Evolutionary conservation across 2,329 filamentous ascomycete species (phyloP).

Genomic region (Phaeoacremonium minimum): DNA sequence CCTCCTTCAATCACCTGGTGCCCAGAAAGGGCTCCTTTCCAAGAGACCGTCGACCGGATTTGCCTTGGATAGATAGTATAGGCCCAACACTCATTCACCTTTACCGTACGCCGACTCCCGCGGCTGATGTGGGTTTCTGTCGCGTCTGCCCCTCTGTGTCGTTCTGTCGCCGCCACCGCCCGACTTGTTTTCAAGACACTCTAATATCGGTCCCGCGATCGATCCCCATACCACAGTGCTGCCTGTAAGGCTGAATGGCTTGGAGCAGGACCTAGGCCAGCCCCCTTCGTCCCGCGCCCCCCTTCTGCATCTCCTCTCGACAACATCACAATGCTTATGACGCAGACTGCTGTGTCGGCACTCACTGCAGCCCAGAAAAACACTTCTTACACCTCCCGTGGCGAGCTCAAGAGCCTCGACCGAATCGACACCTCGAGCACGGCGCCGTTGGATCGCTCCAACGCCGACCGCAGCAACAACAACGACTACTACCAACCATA

Average conservation of each 20-base stretch:
- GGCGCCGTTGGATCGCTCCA: constrained; percentile 24
- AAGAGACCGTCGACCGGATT: too few species aligned
- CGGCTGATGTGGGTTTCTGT: too few species aligned
- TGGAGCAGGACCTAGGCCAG: too few species aligned
- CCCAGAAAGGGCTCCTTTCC: too few species aligned
- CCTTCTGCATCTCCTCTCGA: constrained; percentile 4
- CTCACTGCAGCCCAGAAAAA: constrained; percentile 37
- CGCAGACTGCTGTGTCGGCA: constrained; percentile 41
- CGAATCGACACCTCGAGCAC: constrained; percentile 20
- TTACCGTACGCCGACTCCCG: too few species aligned
- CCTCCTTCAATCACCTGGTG: constrained; percentile 16
- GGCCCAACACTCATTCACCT: too few species aligned
- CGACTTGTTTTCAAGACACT: neutral
- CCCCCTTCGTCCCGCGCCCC: too few species aligned
- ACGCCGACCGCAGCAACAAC: constrained; percentile 20
- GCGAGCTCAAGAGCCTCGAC: constrained; percentile 4
- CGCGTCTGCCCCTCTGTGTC: too few species aligned
- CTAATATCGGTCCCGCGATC: too few species aligned
- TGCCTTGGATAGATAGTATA: too few species aligned
- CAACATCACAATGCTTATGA: constrained; percentile 49
- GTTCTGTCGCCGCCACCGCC: too few species aligned
- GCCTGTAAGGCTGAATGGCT: constrained; percentile 14
- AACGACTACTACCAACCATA: constrained; percentile 20
- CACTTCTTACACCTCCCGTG: constrained; percentile 26
- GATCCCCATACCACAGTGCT: too few species aligned